A percentile compares a stretch with the other conserved stretches of the same genome.
These are phyloP conservation scores for Carpinus viminea DNA, from an alignment of 306 rosid genomes.

Conservation along the genomic window DNA sequence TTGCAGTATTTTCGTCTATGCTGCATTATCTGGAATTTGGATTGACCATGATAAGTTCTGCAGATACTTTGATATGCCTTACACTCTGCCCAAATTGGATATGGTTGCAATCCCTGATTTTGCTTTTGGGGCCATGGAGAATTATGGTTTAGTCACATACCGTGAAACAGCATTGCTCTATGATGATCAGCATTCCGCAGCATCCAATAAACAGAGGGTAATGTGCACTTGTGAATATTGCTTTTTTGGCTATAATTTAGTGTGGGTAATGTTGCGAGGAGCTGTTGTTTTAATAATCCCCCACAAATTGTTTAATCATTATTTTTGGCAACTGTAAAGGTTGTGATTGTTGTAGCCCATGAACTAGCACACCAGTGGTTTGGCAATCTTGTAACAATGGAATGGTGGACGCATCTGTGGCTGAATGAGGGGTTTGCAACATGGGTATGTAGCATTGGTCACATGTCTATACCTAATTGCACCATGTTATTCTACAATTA, in stretches of 20 bases:
- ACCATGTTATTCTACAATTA: conserved; percentile 10
- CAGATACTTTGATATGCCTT: conserved; percentile 89
- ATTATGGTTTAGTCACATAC: conserved; percentile 92
- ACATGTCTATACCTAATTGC: conserved; percentile 3
- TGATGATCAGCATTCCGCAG: conserved; percentile 91
- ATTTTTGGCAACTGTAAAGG: conserved; percentile 52
- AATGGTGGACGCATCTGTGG: conserved; percentile 99
- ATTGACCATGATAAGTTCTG: conserved; percentile 34
- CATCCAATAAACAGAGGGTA: conserved; percentile 91
- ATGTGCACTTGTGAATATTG: conserved; percentile 25
- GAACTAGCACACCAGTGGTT: conserved; percentile 99
- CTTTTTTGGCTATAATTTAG: conserved; percentile 18
- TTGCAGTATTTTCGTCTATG: not conserved
- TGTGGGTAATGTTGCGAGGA: conserved; percentile 26
- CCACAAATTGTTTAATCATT: conserved; percentile 13
- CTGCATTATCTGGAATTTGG: conserved; percentile 19
- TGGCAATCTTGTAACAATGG: conserved; percentile 98
- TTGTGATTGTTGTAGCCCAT: conserved; percentile 87
- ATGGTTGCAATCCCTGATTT: conserved; percentile 98
- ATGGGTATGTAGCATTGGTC: conserved; percentile 62
- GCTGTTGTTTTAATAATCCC: conserved; percentile 18
- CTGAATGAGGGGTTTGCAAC: conserved; percentile 98
- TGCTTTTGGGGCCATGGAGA: conserved; percentile 99
- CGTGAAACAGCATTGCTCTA: conserved; percentile 92
- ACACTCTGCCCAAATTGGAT: conserved; percentile 86